These are phyloP conservation scores for Albugo laibachii DNA, from an alignment of 352 stramenopile genomes.

Conservation along the genomic window DNA sequence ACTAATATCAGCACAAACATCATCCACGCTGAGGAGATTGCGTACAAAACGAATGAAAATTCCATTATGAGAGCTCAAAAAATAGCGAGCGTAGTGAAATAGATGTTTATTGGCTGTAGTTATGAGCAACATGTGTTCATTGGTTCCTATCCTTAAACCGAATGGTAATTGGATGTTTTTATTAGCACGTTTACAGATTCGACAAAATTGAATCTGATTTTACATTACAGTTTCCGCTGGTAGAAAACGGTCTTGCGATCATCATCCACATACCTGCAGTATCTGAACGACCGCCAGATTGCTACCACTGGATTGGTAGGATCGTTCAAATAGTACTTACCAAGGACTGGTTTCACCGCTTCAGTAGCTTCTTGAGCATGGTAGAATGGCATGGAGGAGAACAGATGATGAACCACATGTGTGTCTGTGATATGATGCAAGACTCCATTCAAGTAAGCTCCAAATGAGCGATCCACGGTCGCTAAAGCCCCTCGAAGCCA, in stretches of 20 bases:
- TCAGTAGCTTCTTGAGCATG: constrained; percentile 90
- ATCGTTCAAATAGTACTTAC: constrained; percentile 94
- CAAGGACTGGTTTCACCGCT: constrained; percentile 83
- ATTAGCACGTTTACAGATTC: no score
- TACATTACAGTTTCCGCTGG: constrained; percentile 35
- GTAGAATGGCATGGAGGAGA: constrained; percentile 99
- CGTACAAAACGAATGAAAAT: no score
- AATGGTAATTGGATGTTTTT: no score
- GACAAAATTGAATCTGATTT: no score
- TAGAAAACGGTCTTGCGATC: constrained; percentile 84
- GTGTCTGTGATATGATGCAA: constrained; percentile 97
- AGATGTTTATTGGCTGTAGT: no score
- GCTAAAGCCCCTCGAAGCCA: constrained; percentile 92
- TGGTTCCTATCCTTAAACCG: no score
- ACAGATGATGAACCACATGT: constrained; percentile 97
- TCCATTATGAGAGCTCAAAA: no score
- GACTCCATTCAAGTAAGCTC: constrained; percentile 88
- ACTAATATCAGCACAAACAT: no score
- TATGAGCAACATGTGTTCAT: no score
- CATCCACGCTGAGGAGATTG: no score
- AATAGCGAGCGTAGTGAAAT: no score
- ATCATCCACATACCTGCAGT: constrained; percentile 90
- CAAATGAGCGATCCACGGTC: constrained; percentile 96
- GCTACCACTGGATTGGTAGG: constrained; percentile 69
- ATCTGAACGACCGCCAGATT: constrained; percentile 84